Conservation (phyloP, 768 basidiomycete genomes). For the Pleurotus platypus region DNA sequence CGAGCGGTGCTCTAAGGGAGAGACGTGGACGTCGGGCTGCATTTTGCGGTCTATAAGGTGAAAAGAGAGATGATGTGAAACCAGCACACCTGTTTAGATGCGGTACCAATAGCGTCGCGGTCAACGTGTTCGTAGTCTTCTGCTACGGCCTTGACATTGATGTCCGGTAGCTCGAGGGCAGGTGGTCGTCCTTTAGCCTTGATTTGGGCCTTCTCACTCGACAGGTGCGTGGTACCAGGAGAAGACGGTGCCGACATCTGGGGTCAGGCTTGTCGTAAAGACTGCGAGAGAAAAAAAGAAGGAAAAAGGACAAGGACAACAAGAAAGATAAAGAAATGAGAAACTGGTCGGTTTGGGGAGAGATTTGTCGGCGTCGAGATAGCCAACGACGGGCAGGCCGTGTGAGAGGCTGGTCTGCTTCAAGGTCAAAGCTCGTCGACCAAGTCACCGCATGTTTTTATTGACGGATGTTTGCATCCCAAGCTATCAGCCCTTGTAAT, state of each 20-base stretch:
- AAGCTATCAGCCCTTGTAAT: neutral
- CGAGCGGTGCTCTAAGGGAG: conserved; percentile 33
- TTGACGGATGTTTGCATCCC: conserved; percentile 32
- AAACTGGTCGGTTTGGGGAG: conserved; percentile 13
- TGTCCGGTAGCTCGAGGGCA: conserved; percentile 43
- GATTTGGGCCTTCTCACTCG: conserved; percentile 30
- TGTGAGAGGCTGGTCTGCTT: conserved; percentile 14
- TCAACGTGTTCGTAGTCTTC: conserved; percentile 36
- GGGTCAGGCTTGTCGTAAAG: conserved; percentile 13
- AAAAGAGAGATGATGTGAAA: conserved; percentile 16
- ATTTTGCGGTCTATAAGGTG: conserved; percentile 18
- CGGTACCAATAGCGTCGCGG: conserved; percentile 11
- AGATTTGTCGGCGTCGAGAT: conserved; percentile 11
- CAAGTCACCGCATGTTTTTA: conserved; percentile 33
- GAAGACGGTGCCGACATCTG: conserved; percentile 14
- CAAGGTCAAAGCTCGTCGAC: conserved; percentile 15
- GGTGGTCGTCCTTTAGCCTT: conserved; percentile 51
- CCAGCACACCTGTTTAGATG: conserved; percentile 28
- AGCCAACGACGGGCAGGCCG: conserved; percentile 12
- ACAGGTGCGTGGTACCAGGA: conserved; percentile 33
- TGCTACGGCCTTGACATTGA: conserved; percentile 30
- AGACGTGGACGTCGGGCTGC: conserved; percentile 47
- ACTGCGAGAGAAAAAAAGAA: conserved; percentile 15
- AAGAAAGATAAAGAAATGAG: conserved; percentile 19
- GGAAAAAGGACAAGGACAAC: conserved; percentile 18